Conservation (phyloP, 306 rosid species). For the Urtica urens region DNA sequence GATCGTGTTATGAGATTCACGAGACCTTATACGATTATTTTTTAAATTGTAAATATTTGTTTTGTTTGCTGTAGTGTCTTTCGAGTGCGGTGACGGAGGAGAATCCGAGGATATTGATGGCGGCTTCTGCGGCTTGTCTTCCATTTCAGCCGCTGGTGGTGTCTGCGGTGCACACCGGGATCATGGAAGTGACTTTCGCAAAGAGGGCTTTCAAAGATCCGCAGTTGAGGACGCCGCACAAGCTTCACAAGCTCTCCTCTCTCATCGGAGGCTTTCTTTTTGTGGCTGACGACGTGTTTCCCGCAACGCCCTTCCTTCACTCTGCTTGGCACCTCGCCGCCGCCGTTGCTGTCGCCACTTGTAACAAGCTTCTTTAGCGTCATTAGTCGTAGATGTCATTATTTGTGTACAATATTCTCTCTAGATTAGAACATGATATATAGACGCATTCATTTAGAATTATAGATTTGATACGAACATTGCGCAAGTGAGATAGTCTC, state of each 20-base stretch:
- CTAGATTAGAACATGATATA: too few relatives aligned
- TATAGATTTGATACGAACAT: too few relatives aligned
- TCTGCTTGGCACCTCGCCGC: constrained; percentile 99
- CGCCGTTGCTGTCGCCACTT: constrained; percentile 82
- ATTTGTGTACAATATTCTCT: too few relatives aligned
- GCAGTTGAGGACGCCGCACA: constrained; percentile 64
- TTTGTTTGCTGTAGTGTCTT: constrained; percentile 79
- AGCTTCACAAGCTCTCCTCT: constrained; percentile 78
- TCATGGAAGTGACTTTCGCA: constrained; percentile 96
- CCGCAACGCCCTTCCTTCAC: constrained; percentile 76
- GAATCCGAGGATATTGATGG: constrained; percentile 71
- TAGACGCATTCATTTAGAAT: too few relatives aligned
- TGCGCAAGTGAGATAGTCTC: too few relatives aligned
- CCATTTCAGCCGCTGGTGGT: constrained; percentile 87
- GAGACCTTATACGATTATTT: too few relatives aligned
- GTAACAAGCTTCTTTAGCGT: constrained; percentile 93
- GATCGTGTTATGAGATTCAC: too few relatives aligned
- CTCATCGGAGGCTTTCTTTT: constrained; percentile 67
- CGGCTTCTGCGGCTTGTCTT: constrained; percentile 71
- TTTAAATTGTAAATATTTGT: too few relatives aligned
- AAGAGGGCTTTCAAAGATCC: constrained; percentile 82
- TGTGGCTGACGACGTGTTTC: constrained; percentile 71
- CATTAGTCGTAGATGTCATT: too few relatives aligned
- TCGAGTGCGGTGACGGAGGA: constrained; percentile 75
- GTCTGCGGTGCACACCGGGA: constrained; percentile 87